phyloP scores from a whole-genome alignment of 306 rosid species.

The Amphicarpaea edgeworthii region DNA sequence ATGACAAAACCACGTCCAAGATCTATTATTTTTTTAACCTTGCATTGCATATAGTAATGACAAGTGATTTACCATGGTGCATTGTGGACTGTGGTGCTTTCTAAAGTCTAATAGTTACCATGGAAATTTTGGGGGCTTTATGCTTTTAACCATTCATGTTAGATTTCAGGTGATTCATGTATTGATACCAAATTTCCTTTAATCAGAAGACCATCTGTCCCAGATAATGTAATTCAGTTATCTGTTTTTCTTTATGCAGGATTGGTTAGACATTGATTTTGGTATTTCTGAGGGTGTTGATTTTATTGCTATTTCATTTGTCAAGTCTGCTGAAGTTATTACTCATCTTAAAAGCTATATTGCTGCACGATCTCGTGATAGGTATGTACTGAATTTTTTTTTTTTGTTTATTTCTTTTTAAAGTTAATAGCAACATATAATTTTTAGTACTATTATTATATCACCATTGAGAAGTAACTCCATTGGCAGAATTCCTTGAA shows the following conservation, averaged over 20 bases:
- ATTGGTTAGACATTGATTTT: slow-evolving; percentile 98
- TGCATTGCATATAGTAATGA: slow-evolving; percentile 21
- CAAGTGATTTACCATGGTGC: slow-evolving; percentile 25
- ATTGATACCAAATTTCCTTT: slow-evolving; percentile 28
- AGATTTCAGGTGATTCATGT: slow-evolving; percentile 11
- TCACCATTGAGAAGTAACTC: background rate
- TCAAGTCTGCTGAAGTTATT: slow-evolving; percentile 98
- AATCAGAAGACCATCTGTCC: slow-evolving; percentile 13
- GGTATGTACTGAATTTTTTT: slow-evolving; percentile 54
- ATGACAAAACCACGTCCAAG: slow-evolving; percentile 14
- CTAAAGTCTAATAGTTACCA: slow-evolving; percentile 1
- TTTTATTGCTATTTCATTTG: slow-evolving; percentile 95
- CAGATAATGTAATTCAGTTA: slow-evolving; percentile 20
- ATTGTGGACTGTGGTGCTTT: slow-evolving; percentile 22
- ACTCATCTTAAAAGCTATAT: slow-evolving; percentile 97
- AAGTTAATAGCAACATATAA: background rate
- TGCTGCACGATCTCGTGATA: slow-evolving; percentile 87
- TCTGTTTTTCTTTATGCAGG: slow-evolving; percentile 65
- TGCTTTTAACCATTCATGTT: slow-evolving; percentile 18
- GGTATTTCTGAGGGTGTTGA: slow-evolving; percentile 98
- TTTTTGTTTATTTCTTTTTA: background rate
- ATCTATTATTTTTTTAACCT: slow-evolving; percentile 9
- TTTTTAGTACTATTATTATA: slow-evolving; percentile 14
- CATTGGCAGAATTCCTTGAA: background rate
- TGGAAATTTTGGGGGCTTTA: slow-evolving; percentile 17